Conservation (phyloP, 768 basidiomycete genomes). For the Pleurotus eryngii region DNA sequence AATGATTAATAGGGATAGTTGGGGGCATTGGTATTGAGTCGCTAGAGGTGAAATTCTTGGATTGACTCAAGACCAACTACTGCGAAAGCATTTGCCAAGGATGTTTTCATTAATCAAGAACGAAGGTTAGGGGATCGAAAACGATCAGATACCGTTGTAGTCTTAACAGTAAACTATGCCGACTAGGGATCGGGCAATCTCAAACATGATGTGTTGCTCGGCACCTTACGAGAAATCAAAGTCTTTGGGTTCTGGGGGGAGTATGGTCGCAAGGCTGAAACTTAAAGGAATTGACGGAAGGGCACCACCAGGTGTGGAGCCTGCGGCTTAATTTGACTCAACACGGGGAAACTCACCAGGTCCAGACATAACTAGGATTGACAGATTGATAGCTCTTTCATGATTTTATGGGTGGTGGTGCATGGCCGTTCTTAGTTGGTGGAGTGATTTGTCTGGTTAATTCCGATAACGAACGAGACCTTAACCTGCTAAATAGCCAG, state of each 20-base stretch:
- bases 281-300: slow-evolving; percentile 84
- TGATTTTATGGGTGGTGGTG: slow-evolving; percentile 79
- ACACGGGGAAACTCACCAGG: slow-evolving; percentile 81
- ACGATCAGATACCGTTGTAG: neutral
- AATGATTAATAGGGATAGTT: neutral
- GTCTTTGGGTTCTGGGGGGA: slow-evolving; percentile 75
- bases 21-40: neutral
- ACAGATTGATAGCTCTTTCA: slow-evolving; percentile 13
- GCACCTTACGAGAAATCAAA: slow-evolving; percentile 87
- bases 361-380: slow-evolving; percentile 75
- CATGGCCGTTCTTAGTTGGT: slow-evolving; percentile 88
- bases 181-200: neutral
- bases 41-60: neutral
- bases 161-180: neutral
- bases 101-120: neutral
- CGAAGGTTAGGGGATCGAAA: neutral
- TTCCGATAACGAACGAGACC: slow-evolving; percentile 84
- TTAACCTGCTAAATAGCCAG: slow-evolving; percentile 80
- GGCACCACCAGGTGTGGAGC: slow-evolving; percentile 77
- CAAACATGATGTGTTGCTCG: slow-evolving; percentile 37
- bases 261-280: slow-evolving; percentile 59
- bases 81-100: neutral
- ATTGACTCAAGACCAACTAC: neutral
- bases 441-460: slow-evolving; percentile 89
- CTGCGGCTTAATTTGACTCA: slow-evolving; percentile 86